phyloP scores from a whole-genome alignment of 129 eudicot species.

The Flaveria brownii region DNA sequence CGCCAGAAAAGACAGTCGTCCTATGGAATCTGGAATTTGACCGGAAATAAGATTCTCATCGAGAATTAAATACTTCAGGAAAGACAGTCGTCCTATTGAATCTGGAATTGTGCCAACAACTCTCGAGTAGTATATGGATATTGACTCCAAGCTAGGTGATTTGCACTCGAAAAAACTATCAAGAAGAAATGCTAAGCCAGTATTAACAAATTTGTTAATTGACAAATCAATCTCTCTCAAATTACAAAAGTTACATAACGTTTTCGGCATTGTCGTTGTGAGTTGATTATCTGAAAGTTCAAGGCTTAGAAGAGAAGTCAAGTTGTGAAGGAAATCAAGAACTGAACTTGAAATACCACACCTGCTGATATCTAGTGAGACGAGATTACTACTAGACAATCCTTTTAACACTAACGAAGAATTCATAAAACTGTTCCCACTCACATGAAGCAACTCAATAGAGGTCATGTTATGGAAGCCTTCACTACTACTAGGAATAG shows the following conservation, averaged over 20 bases:
- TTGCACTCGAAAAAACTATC: slow-evolving; percentile 6
- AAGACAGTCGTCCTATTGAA: slow-evolving; percentile 5
- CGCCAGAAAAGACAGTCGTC: neutral
- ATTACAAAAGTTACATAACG: neutral
- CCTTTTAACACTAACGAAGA: neutral
- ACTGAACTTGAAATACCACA: slow-evolving; percentile 6
- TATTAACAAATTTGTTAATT: neutral
- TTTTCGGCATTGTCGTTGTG: neutral
- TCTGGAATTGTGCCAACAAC: neutral
- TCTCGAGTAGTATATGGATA: no score
- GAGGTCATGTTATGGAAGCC: neutral
- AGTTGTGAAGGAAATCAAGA: slow-evolving; percentile 13
- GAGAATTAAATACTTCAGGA: neutral
- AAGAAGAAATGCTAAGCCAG: neutral
- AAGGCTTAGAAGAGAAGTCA: slow-evolving; percentile 19
- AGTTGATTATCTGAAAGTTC: slow-evolving; percentile 8
- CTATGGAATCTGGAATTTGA: slow-evolving; percentile 5
- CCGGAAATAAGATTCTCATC: no score
- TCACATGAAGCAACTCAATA: neutral
- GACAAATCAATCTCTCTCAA: slow-evolving; percentile 6
- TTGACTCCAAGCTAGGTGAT: neutral
- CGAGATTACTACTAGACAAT: slow-evolving; percentile 3
- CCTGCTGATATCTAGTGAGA: neutral
- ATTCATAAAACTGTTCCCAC: neutral
- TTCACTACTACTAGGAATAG: neutral